These are phyloP conservation scores for Melaleuca alternifolia DNA, from an alignment of 345 rosid species.

Conservation along the genomic window DNA sequence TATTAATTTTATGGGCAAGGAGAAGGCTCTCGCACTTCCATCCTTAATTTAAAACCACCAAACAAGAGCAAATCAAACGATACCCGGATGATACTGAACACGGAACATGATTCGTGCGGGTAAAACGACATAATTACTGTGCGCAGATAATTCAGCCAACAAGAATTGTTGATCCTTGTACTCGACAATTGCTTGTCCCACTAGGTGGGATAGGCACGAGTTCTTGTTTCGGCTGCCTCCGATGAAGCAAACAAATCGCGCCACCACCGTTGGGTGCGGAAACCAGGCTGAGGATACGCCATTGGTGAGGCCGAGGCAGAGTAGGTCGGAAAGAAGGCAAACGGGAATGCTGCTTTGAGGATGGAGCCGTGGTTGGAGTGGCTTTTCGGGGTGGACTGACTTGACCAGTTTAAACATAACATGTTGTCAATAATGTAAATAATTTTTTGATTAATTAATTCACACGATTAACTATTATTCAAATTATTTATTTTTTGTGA, in stretches of 20 bases:
- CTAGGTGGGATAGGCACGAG: slow-evolving; percentile 6
- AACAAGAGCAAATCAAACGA: neutral
- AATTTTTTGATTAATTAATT: no score
- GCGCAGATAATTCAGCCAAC: neutral
- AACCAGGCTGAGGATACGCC: slow-evolving; percentile 1
- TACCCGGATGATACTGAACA: neutral
- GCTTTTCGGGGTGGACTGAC: neutral
- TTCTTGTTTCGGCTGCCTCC: slow-evolving; percentile 6
- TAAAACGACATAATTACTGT: slow-evolving; percentile 4
- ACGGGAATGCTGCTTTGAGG: neutral
- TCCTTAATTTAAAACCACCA: neutral
- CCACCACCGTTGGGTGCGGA: slow-evolving; percentile 5
- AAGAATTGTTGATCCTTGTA: slow-evolving; percentile 12
- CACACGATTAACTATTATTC: no score
- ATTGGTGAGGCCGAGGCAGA: slow-evolving; percentile 6
- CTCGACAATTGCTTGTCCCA: slow-evolving; percentile 19
- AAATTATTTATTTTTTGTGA: neutral
- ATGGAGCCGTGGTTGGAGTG: neutral
- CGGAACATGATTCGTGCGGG: neutral
- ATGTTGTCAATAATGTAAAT: neutral
- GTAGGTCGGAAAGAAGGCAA: neutral
- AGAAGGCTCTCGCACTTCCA: neutral
- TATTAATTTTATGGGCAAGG: neutral
- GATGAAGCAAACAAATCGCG: slow-evolving; percentile 6
- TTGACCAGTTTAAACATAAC: neutral